Evolutionary conservation across 306 rosid genomes (phyloP), one percentile per base, ranked within the genome.

Genomic region (Fragaria nilgerrensis): DNA sequence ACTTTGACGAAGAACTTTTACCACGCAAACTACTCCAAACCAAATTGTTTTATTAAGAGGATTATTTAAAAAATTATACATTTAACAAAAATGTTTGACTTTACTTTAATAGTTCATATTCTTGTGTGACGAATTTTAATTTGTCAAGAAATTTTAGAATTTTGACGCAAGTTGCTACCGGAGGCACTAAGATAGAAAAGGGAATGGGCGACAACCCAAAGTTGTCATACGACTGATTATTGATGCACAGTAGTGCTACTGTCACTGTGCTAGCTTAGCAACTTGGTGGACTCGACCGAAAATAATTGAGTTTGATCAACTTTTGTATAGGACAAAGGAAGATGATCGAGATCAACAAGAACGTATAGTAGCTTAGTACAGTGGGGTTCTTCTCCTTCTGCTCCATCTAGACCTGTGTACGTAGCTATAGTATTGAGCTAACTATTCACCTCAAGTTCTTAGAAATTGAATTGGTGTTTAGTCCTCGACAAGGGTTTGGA

Each of bases 341-440:
- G 62, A 32, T 3, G 4, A 32, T 32, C 34, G 34, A 32, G 39
- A 27, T 61, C 39, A 39, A 27, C 39, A 71, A 71, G 75, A 71
- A 3, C 63, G 20, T 8, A 20, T 71, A 4, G 27, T 9, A 71
- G 63, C 45, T 0, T 32, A 9, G 44, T 17, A 70, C 11, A 11
- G 65, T 72, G 76, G 48, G 65, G 76, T 72, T 52, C 23, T 72
- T n/a, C 15, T n/a, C 37, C 44, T 55, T 55, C 76, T 52, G 17
- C 64, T 13, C 39, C 17, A 20, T 23, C 64, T 11, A 23, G 34
- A 22, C 29, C 64, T 9, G 3, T 2, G 14, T 9, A 7, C 7
- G 27, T 71, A 19, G 63, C 16, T 50, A 17, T 9, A 32, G 36
- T 34, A 12, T 6, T 37, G 58, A 14, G 49, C 15, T n/a, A 53